Evolutionary conservation across 345 rosid genomes (phyloP).

Genomic region (Eucalyptus regnans): DNA sequence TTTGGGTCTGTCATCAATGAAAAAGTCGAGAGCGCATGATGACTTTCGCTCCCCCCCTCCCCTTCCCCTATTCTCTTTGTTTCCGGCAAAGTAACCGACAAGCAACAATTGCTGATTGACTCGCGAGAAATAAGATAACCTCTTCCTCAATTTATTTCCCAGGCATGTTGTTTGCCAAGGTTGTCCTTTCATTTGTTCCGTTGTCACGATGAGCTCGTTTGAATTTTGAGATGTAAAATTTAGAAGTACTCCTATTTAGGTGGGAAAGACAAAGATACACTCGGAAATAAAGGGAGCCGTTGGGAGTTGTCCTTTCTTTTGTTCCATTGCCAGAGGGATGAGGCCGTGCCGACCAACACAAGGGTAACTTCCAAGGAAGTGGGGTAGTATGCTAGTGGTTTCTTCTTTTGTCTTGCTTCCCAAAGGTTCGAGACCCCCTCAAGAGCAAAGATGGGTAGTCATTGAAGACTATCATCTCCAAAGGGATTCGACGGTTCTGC

Average conservation of each 20-base stretch:
- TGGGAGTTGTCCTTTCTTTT: not conserved
- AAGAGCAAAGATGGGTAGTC: not conserved
- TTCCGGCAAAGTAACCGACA: not conserved
- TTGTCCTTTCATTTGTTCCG: not conserved
- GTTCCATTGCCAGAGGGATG: not conserved
- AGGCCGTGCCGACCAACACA: not conserved
- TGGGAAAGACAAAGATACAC: too few species aligned
- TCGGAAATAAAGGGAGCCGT: too few species aligned
- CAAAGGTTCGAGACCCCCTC: not conserved
- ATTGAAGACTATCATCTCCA: not conserved
- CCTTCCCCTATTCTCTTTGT: not conserved
- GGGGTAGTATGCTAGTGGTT: not conserved
- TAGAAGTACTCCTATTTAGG: too few species aligned
- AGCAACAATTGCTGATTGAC: not conserved
- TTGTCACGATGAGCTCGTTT: not conserved
- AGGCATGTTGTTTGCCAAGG: not conserved
- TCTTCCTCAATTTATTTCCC: too few species aligned
- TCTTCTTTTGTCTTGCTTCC: not conserved
- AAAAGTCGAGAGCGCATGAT: not conserved
- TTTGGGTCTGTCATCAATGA: not conserved
- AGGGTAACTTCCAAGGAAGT: not conserved
- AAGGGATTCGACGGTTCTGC: fast-evolving
- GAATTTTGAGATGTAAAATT: too few species aligned
- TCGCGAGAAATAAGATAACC: not conserved
- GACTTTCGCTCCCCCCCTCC: not conserved